These are phyloP conservation scores for Coffea humblotiana DNA, from an alignment of 305 asterid genomes.

Conservation along the genomic window DNA sequence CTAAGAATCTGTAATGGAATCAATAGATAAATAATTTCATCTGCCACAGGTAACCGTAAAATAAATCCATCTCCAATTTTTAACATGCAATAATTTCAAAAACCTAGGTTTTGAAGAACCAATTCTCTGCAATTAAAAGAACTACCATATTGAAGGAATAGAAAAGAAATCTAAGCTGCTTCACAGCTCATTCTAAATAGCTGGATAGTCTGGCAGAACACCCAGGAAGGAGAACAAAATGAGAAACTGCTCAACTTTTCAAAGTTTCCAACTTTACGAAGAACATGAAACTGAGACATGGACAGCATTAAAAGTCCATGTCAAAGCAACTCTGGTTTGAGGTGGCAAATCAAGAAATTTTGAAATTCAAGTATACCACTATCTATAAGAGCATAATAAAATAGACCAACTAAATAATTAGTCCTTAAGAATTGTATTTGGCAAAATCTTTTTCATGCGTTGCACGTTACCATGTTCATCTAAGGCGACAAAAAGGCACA, in stretches of 20 bases:
- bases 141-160: too few species aligned
- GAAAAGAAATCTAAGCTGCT: too few species aligned
- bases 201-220: too few species aligned
- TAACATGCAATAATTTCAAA: neutral
- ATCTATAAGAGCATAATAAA: neutral
- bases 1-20: too few species aligned
- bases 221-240: neutral
- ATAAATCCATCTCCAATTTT: neutral
- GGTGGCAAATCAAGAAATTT: neutral
- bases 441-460: neutral
- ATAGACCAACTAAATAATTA: neutral
- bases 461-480: slow-evolving; percentile 61
- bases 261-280: too few species aligned
- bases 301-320: too few species aligned
- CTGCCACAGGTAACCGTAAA: neutral
- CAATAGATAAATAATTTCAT: neutral
- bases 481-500: slow-evolving; percentile 67
- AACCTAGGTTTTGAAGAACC: neutral
- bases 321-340: neutral
- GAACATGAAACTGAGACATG: neutral
- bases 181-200: too few species aligned
- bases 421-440: neutral
- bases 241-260: neutral
- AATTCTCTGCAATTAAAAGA: neutral
- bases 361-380: neutral